Evolutionary conservation across 1,284 basidiomycete genomes (phyloP).

Genomic region (Trichosporon faecale): DNA sequence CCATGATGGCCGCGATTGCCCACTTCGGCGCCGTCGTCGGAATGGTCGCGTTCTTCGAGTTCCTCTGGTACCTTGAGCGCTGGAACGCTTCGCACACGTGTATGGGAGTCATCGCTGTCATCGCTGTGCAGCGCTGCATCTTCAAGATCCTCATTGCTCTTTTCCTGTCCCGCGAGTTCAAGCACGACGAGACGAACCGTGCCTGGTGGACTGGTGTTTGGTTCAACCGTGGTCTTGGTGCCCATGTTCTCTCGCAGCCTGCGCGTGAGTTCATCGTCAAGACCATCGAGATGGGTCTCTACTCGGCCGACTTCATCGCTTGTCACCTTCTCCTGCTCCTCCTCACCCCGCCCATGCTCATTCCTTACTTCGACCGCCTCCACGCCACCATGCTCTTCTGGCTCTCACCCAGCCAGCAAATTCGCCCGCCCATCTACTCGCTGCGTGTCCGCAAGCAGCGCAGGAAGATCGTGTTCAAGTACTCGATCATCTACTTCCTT

Average conservation of each 20-base stretch:
- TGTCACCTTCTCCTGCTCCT: slow-evolving; percentile 64
- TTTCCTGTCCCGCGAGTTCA: slow-evolving; percentile 91
- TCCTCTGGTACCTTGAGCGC: slow-evolving; percentile 88
- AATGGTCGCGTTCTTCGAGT: slow-evolving; percentile 87
- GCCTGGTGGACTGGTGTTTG: slow-evolving; percentile 96
- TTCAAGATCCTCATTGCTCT: slow-evolving; percentile 89
- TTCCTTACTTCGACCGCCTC: slow-evolving; percentile 80
- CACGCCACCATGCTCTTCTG: slow-evolving; percentile 80
- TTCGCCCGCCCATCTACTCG: slow-evolving; percentile 88
- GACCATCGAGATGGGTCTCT: slow-evolving; percentile 92
- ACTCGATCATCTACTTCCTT: slow-evolving; percentile 74
- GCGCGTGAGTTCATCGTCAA: slow-evolving; percentile 94
- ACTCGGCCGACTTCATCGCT: slow-evolving; percentile 71
- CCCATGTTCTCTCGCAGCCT: slow-evolving; percentile 85
- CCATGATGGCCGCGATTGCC: slow-evolving; percentile 81
- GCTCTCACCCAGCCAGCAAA: slow-evolving; percentile 70
- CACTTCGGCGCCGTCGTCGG: slow-evolving; percentile 77
- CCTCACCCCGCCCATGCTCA: slow-evolving; percentile 72
- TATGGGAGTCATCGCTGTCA: slow-evolving; percentile 78
- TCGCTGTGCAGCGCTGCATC: slow-evolving; percentile 81
- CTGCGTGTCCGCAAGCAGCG: slow-evolving; percentile 81
- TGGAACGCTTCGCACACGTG: slow-evolving; percentile 92
- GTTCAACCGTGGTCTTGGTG: slow-evolving; percentile 86
- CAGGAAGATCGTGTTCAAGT: slow-evolving; percentile 69
- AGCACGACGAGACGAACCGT: slow-evolving; percentile 93